phyloP scores from a whole-genome alignment of 768 basidiomycete species.

The Dacryopinax primogenitus region DNA sequence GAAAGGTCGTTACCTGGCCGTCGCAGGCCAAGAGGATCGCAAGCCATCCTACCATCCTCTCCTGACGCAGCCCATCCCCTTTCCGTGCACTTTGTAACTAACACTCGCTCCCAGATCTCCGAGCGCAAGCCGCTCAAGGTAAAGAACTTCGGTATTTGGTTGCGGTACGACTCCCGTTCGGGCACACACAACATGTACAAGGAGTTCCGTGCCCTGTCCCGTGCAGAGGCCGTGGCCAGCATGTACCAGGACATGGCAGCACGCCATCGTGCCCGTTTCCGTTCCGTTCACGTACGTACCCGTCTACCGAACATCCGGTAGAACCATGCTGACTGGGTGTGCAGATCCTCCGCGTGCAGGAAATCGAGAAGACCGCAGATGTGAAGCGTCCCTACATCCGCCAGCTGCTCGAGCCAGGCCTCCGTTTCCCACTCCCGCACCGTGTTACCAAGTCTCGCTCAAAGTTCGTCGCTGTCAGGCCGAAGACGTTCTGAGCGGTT shows the following conservation, averaged over 20 bases:
- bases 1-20: too few species aligned
- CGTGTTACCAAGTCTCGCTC: slow-evolving; percentile 66
- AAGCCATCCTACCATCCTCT: not conserved
- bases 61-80: not conserved
- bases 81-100: not conserved
- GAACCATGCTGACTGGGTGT: not conserved
- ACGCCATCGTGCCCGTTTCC: slow-evolving; percentile 96
- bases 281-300: slow-evolving; percentile 80
- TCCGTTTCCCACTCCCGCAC: slow-evolving; percentile 78
- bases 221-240: slow-evolving; percentile 89
- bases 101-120: slow-evolving; percentile 57
- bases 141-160: slow-evolving; percentile 99
- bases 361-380: slow-evolving; percentile 84
- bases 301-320: not conserved
- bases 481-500: slow-evolving; percentile 47
- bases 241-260: slow-evolving; percentile 99
- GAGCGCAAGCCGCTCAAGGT: slow-evolving; percentile 97
- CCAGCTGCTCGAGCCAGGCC: slow-evolving; percentile 76
- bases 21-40: too few species aligned
- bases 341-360: slow-evolving; percentile 93
- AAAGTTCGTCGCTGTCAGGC: slow-evolving; percentile 69
- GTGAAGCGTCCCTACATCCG: slow-evolving; percentile 95
- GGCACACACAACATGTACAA: slow-evolving; percentile 99
- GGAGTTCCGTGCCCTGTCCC: slow-evolving; percentile 80
- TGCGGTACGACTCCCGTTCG: slow-evolving; percentile 98